phyloP scores from a whole-genome alignment of 2,329 filamentous ascomycete genomes.

The Neonectria hederae region DNA sequence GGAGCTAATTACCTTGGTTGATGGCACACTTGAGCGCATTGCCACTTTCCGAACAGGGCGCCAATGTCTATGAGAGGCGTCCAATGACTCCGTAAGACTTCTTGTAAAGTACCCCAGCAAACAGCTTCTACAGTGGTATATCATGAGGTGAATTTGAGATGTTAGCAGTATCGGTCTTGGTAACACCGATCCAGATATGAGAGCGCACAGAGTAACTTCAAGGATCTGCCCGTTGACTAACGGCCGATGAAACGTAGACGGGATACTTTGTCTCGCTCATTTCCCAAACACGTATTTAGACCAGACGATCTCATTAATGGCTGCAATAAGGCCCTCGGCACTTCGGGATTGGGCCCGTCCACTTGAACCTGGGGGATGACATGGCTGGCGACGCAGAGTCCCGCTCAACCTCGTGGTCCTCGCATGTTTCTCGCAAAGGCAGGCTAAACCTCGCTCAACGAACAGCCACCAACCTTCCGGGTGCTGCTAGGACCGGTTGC shows the following conservation, averaged over 20 bases:
- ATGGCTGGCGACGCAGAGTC: slow-evolving; percentile 10
- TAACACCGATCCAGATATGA: too few species aligned
- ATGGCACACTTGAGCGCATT: background rate
- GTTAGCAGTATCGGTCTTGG: background rate
- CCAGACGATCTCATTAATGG: background rate
- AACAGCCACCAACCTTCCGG: slow-evolving; percentile 20
- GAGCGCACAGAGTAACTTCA: background rate
- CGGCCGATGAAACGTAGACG: background rate
- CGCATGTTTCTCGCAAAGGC: slow-evolving; percentile 26
- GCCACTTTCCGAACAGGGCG: background rate
- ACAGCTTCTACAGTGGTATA: too few species aligned
- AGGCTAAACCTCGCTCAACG: slow-evolving; percentile 10
- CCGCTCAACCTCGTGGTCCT: slow-evolving; percentile 22
- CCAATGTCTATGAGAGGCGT: background rate
- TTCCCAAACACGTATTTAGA: background rate
- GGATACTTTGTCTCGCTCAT: background rate
- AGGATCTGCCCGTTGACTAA: background rate
- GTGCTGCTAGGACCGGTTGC: background rate
- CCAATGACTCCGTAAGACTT: background rate
- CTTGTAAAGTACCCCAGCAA: background rate
- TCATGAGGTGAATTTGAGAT: background rate
- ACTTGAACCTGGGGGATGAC: slow-evolving; percentile 11
- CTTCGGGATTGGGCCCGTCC: slow-evolving; percentile 21
- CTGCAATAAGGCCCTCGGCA: slow-evolving; percentile 6
- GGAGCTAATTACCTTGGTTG: background rate